Base-by-base conservation (phyloP, 176 grass and related monocot genomes). In the Avena sativa region DNA sequence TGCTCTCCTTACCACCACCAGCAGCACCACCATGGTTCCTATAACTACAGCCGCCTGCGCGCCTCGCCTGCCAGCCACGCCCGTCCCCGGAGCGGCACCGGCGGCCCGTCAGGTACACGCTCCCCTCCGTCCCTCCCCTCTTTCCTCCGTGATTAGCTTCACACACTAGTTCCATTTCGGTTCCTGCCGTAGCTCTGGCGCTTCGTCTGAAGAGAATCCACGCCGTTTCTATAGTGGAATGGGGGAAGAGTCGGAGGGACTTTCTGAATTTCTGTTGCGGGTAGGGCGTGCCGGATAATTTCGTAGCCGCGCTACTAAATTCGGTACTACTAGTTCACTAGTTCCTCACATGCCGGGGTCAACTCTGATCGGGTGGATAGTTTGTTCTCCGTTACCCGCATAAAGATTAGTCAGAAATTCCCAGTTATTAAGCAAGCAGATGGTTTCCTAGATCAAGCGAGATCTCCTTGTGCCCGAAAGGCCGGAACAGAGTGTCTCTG, bases 51-150 rank as follows among this genome's bases (percentile, higher is more conserved):
- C 51, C 30, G 16, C 59, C 38, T 76, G 0, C 12, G 56, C 11
- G 9, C 38, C 20, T 17, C 82, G 8, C 48, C 66, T 77, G 26
- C 74, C 50, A 11, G 26, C 74, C 50, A 53, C 49, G 74, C 25
- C 1, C 25, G 74, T 76, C 73, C 14, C 46, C 63, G 80, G 71
- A 69, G 72, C 25, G 80, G 38, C 36, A 43, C 3, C 30, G 80
- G 25, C 74, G 1, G 74, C 74, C 15, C 74, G 9, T 9, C 74
- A 77, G 74, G 74, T 77, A 52, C 72, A 52, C 72, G 76, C 58
- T 12, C 76, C 52, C 13, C 30, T 52, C 13, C 30, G 30, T 79
- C 43, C 38, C 43, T 32, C 15, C 3, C 0, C 5, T 6, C 53
- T 7, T 57, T 19, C 34, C 61, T 17, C 0, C 1, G 0, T 3